These are phyloP conservation scores for Lichtheimia corymbifera DNA, from an alignment of 371 early-diverging fungal species.

Conservation along the genomic window DNA sequence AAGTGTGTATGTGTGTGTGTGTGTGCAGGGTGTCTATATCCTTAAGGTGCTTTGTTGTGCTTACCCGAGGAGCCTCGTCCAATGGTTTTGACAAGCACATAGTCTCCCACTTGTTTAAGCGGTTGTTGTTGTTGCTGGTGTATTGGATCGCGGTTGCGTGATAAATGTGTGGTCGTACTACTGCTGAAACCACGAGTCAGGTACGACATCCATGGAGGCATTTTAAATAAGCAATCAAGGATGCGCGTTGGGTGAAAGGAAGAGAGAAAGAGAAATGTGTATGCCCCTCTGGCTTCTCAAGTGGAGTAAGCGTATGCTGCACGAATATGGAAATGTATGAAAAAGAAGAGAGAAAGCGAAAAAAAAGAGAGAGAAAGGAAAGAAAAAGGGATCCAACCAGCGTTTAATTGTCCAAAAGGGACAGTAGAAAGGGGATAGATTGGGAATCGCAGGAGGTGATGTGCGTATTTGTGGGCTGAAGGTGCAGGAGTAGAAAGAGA, in stretches of 20 bases:
- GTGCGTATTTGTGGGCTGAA: background rate
- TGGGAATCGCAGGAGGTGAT: background rate
- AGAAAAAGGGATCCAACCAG: background rate
- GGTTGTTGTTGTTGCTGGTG: background rate
- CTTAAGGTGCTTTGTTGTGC: background rate
- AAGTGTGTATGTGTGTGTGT: too few relatives aligned
- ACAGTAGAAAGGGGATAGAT: background rate
- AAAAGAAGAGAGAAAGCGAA: conserved; percentile 2
- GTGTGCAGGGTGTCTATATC: background rate
- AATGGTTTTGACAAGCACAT: conserved; percentile 29
- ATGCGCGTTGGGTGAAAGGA: background rate
- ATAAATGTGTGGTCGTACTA: background rate
- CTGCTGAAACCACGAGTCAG: background rate
- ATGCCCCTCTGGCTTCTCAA: background rate
- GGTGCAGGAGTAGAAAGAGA: background rate
- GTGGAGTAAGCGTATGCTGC: background rate
- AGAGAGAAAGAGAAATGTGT: background rate
- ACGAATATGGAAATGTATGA: background rate
- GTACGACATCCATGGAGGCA: conserved; percentile 9
- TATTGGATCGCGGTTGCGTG: background rate
- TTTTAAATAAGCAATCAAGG: background rate
- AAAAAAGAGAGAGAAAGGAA: conserved; percentile 1
- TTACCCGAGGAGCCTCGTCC: conserved; percentile 47
- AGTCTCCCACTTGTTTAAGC: conserved; percentile 31
- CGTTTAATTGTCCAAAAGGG: conserved; percentile 8